phyloP scores from a whole-genome alignment of 2,329 filamentous ascomycete genomes.

The Laburnicola sp. region DNA sequence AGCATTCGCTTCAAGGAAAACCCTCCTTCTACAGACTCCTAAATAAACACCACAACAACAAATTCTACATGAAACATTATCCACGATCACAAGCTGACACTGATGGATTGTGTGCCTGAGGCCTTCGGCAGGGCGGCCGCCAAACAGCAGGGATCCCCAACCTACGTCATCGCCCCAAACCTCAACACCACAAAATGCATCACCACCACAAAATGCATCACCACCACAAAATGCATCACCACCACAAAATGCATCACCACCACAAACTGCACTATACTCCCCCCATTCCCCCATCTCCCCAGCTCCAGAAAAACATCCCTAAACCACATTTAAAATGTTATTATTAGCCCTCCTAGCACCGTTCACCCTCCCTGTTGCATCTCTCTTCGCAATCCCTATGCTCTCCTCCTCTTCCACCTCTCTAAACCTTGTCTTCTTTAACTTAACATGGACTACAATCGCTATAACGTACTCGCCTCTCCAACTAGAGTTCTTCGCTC shows the following conservation, averaged over 20 bases:
- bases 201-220: slow-evolving; percentile 2
- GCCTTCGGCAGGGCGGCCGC: not conserved
- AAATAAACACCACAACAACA: no score
- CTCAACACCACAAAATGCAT: slow-evolving; percentile 1
- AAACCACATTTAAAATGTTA: slow-evolving; percentile 25
- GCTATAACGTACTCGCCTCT: slow-evolving; percentile 76
- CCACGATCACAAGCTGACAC: no score
- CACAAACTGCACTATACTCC: not conserved
- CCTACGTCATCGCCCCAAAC: slow-evolving; percentile 5
- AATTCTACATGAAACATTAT: no score
- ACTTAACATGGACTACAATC: slow-evolving; percentile 85
- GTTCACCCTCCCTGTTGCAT: slow-evolving; percentile 49
- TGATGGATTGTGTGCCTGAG: not conserved
- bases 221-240: not conserved
- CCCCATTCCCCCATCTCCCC: not conserved
- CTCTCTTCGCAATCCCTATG: slow-evolving; percentile 72
- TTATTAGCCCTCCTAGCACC: slow-evolving; percentile 34
- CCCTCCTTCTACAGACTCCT: no score
- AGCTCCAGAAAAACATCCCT: not conserved
- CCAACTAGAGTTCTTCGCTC: slow-evolving; percentile 73
- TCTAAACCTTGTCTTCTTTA: slow-evolving; percentile 85
- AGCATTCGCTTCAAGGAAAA: no score
- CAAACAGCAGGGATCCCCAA: not conserved
- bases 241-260: slow-evolving; percentile 3
- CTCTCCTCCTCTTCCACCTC: slow-evolving; percentile 76